Conservation (phyloP, 2,329 filamentous ascomycete species). For the Pochonia chlamydosporia region DNA sequence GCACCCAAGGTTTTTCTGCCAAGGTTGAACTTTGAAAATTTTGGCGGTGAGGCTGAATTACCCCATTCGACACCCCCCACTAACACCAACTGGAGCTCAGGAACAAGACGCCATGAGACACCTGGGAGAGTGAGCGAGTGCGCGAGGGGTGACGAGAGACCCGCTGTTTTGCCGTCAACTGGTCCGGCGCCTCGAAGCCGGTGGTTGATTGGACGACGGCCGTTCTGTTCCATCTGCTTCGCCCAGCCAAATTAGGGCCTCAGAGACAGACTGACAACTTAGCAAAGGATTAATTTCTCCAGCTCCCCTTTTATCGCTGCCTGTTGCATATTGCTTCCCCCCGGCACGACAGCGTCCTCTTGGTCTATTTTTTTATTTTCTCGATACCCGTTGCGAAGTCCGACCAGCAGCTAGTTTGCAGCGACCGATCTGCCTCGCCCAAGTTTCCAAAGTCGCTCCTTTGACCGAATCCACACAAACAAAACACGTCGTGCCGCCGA, state of each 20-base stretch:
- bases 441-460: background rate
- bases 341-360: slow-evolving; percentile 3
- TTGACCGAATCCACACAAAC: background rate
- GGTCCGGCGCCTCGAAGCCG: slow-evolving; percentile 16
- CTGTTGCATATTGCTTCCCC: slow-evolving; percentile 5
- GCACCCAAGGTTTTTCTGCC: slow-evolving; percentile 16
- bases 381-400: slow-evolving; percentile 3
- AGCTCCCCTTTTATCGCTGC: slow-evolving; percentile 10
- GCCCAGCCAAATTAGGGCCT: slow-evolving; percentile 1
- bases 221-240: background rate
- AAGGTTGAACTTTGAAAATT: slow-evolving; percentile 10
- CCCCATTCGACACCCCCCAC: background rate
- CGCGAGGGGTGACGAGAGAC: too few relatives aligned
- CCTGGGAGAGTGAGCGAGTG: too few relatives aligned
- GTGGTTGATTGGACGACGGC: slow-evolving; percentile 35
- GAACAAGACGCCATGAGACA: background rate
- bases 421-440: background rate
- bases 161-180: slow-evolving; percentile 16
- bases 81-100: too few relatives aligned
- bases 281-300: slow-evolving; percentile 8
- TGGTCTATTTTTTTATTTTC: slow-evolving; percentile 2
- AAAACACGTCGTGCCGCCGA: background rate
- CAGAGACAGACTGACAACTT: background rate
- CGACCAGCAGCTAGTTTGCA: background rate
- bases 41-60: slow-evolving; percentile 17